Conservation (phyloP, 139 green algal genomes). For the Coelastrella sp. region DNA sequence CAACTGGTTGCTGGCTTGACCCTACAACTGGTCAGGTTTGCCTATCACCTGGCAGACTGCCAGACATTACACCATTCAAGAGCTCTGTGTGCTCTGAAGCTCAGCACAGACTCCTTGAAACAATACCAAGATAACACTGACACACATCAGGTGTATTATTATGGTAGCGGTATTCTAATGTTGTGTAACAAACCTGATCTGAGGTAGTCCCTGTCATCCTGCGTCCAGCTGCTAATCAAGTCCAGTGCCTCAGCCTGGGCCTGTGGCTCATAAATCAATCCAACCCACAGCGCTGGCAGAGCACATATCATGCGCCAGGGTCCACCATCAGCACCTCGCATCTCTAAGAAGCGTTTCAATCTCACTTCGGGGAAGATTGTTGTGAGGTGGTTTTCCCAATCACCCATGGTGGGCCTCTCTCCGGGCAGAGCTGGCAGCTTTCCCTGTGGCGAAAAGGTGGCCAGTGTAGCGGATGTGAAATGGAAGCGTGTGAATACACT, state of each 20-base stretch:
- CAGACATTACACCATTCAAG: no score
- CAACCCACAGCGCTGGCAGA: conserved; percentile 94
- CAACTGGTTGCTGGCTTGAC: no score
- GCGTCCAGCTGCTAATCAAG: conserved; percentile 87
- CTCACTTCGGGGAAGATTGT: conserved; percentile 97
- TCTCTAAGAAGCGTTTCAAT: conserved; percentile 97
- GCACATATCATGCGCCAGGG: conserved; percentile 93
- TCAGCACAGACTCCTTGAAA: neutral
- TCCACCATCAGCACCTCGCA: conserved; percentile 96
- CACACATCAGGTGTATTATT: neutral
- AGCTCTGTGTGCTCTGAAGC: no score
- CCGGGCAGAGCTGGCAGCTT: conserved; percentile 86
- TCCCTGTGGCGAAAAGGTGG: conserved; percentile 48
- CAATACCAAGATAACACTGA: neutral
- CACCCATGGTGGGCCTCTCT: conserved; percentile 86
- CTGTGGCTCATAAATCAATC: conserved; percentile 93
- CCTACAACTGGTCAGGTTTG: neutral
- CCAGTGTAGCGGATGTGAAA: neutral
- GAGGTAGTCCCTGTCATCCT: conserved; percentile 84
- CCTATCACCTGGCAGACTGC: no score
- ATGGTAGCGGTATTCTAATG: neutral
- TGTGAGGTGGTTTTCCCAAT: conserved; percentile 98
- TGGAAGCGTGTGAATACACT: no score
- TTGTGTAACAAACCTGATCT: conserved; percentile 29
- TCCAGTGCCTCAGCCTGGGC: conserved; percentile 72